Percentiles rank a stretch among this genome's conserved stretches.
Conservation (phyloP, 352 stramenopile genomes). For the Pythium phragmiticola region DNA sequence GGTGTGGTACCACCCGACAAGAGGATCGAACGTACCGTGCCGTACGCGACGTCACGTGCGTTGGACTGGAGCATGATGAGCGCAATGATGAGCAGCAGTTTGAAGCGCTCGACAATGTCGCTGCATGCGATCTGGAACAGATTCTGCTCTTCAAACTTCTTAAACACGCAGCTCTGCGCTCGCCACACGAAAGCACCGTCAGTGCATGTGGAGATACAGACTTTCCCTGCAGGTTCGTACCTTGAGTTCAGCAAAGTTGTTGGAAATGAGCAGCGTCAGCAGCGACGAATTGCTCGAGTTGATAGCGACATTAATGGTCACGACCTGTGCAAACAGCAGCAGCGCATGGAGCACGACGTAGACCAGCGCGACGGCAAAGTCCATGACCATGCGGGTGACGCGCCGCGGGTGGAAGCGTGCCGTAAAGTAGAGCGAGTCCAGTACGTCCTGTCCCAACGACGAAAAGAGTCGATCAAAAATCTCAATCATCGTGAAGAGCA, state of each 20-base stretch:
- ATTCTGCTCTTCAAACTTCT: constrained; percentile 96
- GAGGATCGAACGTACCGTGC: constrained; percentile 44
- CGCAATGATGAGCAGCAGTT: constrained; percentile 94
- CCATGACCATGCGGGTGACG: constrained; percentile 68
- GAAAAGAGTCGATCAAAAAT: constrained; percentile 97
- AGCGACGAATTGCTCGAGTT: constrained; percentile 94
- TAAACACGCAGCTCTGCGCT: constrained; percentile 92
- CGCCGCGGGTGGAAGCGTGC: constrained; percentile 75
- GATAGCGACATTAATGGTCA: constrained; percentile 97
- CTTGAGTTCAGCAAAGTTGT: constrained; percentile 99
- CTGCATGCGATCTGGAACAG: constrained; percentile 98
- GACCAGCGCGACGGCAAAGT: constrained; percentile 72
- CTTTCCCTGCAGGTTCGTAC: constrained; percentile 14
- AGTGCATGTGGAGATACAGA: no score
- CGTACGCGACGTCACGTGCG: constrained; percentile 66
- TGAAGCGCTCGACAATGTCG: constrained; percentile 98
- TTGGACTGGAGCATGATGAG: constrained; percentile 94
- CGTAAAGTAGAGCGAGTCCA: constrained; percentile 94
- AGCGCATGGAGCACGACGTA: constrained; percentile 91
- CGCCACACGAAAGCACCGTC: no score
- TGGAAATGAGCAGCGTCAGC: constrained; percentile 94
- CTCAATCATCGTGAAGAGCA: constrained; percentile 98
- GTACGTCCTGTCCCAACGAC: constrained; percentile 95
- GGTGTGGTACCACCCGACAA: background rate
- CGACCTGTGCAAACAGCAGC: constrained; percentile 96